phyloP scores from a whole-genome alignment of 805 yeast genomes.

The Candida qinlingensis region DNA sequence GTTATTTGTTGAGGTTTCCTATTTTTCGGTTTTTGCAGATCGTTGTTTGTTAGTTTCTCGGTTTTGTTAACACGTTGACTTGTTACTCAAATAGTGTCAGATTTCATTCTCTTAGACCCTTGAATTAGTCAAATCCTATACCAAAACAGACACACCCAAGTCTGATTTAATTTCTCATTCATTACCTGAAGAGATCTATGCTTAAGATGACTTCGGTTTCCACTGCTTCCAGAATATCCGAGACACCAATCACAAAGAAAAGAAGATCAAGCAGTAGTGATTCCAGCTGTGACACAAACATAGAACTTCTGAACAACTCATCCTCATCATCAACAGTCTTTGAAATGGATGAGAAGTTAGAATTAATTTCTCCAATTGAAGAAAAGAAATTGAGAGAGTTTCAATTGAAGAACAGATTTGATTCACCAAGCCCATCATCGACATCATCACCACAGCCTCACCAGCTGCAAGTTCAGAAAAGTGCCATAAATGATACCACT shows the following conservation, averaged over 20 bases:
- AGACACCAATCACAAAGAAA: neutral
- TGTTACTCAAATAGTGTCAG: neutral
- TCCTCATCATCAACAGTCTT: constrained; percentile 5
- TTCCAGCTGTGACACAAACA: neutral
- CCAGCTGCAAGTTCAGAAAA: neutral
- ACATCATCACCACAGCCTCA: neutral
- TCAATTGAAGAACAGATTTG: neutral
- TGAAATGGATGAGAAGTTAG: constrained; percentile 1
- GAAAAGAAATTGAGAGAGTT: neutral
- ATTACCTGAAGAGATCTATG: too few relatives aligned
- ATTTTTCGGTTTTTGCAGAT: neutral
- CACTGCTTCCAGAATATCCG: neutral
- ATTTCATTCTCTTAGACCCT: too few relatives aligned
- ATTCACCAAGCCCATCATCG: neutral
- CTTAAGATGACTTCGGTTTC: neutral
- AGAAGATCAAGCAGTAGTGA: neutral
- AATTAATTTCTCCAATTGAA: neutral
- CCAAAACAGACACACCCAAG: too few relatives aligned
- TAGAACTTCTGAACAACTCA: neutral
- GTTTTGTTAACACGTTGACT: neutral
- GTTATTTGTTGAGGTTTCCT: neutral
- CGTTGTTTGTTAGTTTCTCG: neutral
- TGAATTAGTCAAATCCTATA: too few relatives aligned
- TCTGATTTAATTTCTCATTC: too few relatives aligned
- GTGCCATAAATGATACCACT: neutral